Base-by-base conservation (phyloP, 2,329 filamentous ascomycete species). In the Ceratocystis albifundus region DNA sequence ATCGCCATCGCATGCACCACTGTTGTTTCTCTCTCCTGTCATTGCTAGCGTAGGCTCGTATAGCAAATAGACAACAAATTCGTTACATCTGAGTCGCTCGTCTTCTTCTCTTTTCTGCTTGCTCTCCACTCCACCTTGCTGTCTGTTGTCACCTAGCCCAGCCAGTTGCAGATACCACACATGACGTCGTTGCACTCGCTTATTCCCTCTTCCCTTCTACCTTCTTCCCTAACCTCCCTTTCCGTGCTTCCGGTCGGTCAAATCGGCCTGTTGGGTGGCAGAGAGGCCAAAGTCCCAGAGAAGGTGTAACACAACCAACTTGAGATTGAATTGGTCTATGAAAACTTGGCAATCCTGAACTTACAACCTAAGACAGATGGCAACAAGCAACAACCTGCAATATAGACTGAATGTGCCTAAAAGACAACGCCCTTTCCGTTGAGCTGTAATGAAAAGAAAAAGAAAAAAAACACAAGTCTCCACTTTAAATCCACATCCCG, bases 161-260 rank as follows among this genome's bases (percentile, higher is more conserved):
- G 36, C 36, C 36, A 41, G 36, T 10, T 48, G 46, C 20, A 22
- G 46, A 7, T 20, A n/a, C 17, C n/a, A 48, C 17, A 50, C 8
- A 53, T 53, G 48, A 45, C 12, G 36, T 62, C 12, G 45, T 62
- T 45, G 36, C 36, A 62, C n/a, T 62, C 36, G 45, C 36, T 59
- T 59, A 28, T 59, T 10, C 28, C 55, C 36, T 41, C 36, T 41
- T 15, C 36, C 36, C 36, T 41, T 36, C 32, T 12, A 7, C 32
- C 32, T 8, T 36, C 32, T 36, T 12, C 36, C 36, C 10, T 41
- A 15, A 12, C 36, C 36, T 53, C 48, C 48, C 48, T 55, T 59
- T 59, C 28, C 55, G 55, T 36, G 55, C 55, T 59, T 59, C 55
- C 30, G 55, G 17, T 59, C 32, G 48, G 48, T 2, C 55, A n/a